phyloP scores from a whole-genome alignment of 352 stramenopile species.

The Globisporangium takayamanum region DNA sequence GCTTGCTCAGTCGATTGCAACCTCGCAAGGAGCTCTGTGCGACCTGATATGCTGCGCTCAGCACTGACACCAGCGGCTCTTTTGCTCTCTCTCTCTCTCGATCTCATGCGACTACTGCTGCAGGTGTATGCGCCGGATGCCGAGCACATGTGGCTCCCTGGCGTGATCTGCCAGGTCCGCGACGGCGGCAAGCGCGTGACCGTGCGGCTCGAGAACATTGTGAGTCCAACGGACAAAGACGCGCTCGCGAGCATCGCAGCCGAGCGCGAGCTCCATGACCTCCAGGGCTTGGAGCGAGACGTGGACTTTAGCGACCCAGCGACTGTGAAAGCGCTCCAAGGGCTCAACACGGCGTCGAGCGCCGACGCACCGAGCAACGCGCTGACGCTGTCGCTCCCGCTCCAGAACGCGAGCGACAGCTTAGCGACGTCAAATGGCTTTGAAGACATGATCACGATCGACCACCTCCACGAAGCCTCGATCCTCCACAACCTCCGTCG shows the following conservation, averaged over 20 bases:
- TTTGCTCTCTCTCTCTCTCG: background rate
- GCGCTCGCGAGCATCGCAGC: conserved; percentile 33
- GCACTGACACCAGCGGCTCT: background rate
- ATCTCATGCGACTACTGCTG: background rate
- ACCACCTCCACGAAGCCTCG: conserved; percentile 80
- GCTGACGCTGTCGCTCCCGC: conserved; percentile 33
- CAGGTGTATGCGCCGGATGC: conserved; percentile 74
- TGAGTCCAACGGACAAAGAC: conserved; percentile 34
- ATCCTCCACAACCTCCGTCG: conserved; percentile 82
- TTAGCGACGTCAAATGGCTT: conserved; percentile 38
- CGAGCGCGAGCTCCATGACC: conserved; percentile 44
- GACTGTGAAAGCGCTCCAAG: conserved; percentile 51
- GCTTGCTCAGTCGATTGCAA: background rate
- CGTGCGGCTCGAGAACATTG: conserved; percentile 61
- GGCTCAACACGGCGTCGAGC: conserved; percentile 44
- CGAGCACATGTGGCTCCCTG: conserved; percentile 77
- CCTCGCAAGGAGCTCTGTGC: too few species aligned
- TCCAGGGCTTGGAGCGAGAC: conserved; percentile 46
- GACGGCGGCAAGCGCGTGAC: conserved; percentile 38
- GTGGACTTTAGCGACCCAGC: conserved; percentile 49
- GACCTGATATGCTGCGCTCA: background rate
- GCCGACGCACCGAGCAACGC: conserved; percentile 12
- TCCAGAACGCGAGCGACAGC: conserved; percentile 63
- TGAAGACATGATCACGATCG: conserved; percentile 86
- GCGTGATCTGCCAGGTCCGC: conserved; percentile 50